A percentile compares a stretch with the other conserved stretches of the same genome.
Conservation (phyloP, 2,329 filamentous ascomycete species). For the Colletotrichum lentis region DNA sequence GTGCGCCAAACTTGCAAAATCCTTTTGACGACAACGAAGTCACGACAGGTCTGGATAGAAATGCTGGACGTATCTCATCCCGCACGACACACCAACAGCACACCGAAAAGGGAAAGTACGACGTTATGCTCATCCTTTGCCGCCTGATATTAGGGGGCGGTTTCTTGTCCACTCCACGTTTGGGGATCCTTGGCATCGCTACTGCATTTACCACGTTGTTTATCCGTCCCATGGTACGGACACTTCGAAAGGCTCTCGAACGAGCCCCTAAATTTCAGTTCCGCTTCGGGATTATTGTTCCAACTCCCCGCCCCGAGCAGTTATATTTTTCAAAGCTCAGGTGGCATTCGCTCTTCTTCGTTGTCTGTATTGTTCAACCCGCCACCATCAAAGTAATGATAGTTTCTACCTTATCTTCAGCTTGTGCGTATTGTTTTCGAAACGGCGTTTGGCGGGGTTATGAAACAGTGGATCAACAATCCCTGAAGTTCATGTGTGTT, state of each 20-base stretch:
- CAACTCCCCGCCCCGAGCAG: background rate
- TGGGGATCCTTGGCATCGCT: background rate
- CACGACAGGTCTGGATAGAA: slow-evolving; percentile 9
- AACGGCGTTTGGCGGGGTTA: slow-evolving; percentile 15
- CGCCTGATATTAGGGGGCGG: background rate
- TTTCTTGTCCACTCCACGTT: background rate
- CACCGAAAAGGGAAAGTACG: slow-evolving; percentile 10
- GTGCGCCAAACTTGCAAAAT: background rate
- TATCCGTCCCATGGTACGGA: background rate
- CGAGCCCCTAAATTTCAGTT: background rate
- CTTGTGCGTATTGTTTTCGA: background rate
- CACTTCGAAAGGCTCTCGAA: background rate
- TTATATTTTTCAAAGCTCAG: background rate
- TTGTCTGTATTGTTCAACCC: slow-evolving; percentile 33
- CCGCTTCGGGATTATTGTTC: background rate
- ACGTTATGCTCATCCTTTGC: background rate
- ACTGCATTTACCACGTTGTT: background rate
- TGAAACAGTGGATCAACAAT: slow-evolving; percentile 18
- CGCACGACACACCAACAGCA: slow-evolving; percentile 10
- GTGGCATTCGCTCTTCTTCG: slow-evolving; percentile 21
- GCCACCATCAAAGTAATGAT: slow-evolving; percentile 34
- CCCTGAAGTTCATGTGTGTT: background rate
- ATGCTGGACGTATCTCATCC: background rate
- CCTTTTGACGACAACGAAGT: slow-evolving; percentile 6
- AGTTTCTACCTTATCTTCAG: slow-evolving; percentile 12